Conservation (phyloP, 306 rosid species). For the Comarum palustre region DNA sequence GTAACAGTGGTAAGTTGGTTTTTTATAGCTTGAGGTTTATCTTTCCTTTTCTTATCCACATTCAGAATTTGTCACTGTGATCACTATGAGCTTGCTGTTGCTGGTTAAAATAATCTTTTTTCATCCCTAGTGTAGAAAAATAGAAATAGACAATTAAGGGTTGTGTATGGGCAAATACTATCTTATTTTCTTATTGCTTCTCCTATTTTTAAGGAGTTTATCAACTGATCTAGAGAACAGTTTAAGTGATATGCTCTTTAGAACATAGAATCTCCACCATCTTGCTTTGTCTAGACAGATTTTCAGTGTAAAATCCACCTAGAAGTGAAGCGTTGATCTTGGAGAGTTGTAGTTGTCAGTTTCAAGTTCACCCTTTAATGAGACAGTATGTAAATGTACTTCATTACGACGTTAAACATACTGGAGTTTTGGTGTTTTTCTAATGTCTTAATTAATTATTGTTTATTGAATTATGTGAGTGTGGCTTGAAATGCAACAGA, state of each 20-base stretch:
- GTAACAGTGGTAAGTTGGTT: conserved; percentile 47
- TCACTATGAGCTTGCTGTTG: background rate
- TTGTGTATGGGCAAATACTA: background rate
- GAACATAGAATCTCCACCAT: background rate
- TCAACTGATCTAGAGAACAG: background rate
- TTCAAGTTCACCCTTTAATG: background rate
- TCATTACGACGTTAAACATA: background rate
- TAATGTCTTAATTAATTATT: background rate
- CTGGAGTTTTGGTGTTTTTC: background rate
- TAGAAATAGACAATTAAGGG: background rate
- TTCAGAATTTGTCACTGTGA: background rate
- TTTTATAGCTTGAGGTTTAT: background rate
- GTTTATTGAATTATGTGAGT: background rate
- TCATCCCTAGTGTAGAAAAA: background rate
- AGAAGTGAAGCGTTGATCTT: background rate
- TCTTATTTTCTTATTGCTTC: background rate
- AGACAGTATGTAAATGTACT: background rate
- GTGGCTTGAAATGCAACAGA: background rate
- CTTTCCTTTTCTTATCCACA: background rate
- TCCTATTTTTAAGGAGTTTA: too few species aligned
- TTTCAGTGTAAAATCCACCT: background rate
- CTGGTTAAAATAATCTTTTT: background rate
- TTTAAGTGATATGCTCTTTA: background rate
- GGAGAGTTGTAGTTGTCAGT: background rate
- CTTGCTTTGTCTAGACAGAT: background rate